Base-by-base conservation (phyloP, 2,329 filamentous ascomycete genomes). In the Rosellinia necatrix region DNA sequence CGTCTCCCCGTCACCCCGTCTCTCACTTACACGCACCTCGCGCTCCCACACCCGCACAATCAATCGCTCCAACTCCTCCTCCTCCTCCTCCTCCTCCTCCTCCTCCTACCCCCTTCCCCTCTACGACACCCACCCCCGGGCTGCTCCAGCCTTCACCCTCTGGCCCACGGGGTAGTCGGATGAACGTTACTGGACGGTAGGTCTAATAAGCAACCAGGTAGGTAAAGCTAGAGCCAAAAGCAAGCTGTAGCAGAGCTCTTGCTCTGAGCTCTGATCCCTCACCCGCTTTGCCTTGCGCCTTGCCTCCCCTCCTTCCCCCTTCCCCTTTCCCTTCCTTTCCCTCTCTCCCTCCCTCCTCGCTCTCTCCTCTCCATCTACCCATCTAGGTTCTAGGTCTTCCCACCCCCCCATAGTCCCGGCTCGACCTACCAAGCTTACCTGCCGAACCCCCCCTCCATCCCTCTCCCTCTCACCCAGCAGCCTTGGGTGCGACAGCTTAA, bases 401-500 rank as follows among this genome's bases (percentile, higher is more conserved):
- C n/a, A 15, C 22, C 8, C 32, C 48, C 49, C 49, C 54, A 54
- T 42, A 50, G 53, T n/a, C 53, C 44, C 53, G 51, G 58, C 49
- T 57, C 29, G 32, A 51, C 55, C 35, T 53, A 38, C 52, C 56
- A 24, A 57, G 53, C 52, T 56, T 58, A 55, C 58, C 50, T 49
- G 15, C 37, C 41, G 35, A 51, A 22, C 17, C 43, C 46, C 41
- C 51, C 44, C 34, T 44, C 44, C 30, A 10, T 35, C 58, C 52
- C 43, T 42, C 32, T 43, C 62, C 55, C 43, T 59, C 59, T 40
- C 59, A 40, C 41, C 59, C 55, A 63, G 54, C 62, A 64, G 61
- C 64, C 65, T 66, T 66, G 60, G 61, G 60, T 64, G 62, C 65
- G 63, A 63, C 66, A 63, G 59, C 66, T 63, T 65, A 52, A 59